Evolutionary conservation across 2,329 filamentous ascomycete genomes (phyloP).

Genomic region (Diaporthe vexans): DNA sequence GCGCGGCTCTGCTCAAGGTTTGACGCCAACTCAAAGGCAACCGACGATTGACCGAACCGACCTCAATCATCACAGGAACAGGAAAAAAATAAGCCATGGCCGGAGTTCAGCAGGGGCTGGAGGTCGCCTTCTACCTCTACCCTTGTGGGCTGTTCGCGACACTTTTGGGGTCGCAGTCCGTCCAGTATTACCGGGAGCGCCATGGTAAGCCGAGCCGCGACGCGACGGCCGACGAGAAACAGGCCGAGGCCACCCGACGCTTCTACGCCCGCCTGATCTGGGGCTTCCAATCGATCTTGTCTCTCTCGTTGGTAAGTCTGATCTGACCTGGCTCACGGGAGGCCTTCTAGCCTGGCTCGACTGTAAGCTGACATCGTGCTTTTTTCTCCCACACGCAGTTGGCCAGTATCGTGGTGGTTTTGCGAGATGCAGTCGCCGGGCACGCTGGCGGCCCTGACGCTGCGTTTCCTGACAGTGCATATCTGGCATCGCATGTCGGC

Average conservation of each 20-base stretch:
- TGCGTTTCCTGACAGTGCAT: slow-evolving; percentile 57
- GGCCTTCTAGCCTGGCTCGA: neutral
- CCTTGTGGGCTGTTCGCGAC: slow-evolving; percentile 55
- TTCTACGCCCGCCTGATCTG: slow-evolving; percentile 54
- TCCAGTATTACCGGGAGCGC: slow-evolving; percentile 54
- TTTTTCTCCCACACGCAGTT: slow-evolving; percentile 42
- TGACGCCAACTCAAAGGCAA: neutral
- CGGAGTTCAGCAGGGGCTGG: slow-evolving; percentile 51
- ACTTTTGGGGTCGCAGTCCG: slow-evolving; percentile 53
- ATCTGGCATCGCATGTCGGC: slow-evolving; percentile 56
- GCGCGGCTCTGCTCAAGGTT: slow-evolving; percentile 17
- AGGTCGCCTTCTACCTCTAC: slow-evolving; percentile 58
- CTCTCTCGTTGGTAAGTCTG: slow-evolving; percentile 47
- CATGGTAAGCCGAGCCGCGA: slow-evolving; percentile 43
- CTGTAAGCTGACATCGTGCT: neutral
- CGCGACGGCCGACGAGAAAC: slow-evolving; percentile 48
- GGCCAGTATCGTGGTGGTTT: slow-evolving; percentile 52
- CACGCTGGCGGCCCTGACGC: slow-evolving; percentile 45
- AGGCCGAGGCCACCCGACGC: slow-evolving; percentile 45
- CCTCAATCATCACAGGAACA: neutral
- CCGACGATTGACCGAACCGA: neutral
- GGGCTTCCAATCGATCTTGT: slow-evolving; percentile 52
- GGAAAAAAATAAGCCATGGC: slow-evolving; percentile 32
- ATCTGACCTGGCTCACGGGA: neutral
- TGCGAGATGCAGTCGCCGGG: slow-evolving; percentile 51